Conservation (phyloP, 106 monocot genomes). For the Platanthera zijinensis region DNA sequence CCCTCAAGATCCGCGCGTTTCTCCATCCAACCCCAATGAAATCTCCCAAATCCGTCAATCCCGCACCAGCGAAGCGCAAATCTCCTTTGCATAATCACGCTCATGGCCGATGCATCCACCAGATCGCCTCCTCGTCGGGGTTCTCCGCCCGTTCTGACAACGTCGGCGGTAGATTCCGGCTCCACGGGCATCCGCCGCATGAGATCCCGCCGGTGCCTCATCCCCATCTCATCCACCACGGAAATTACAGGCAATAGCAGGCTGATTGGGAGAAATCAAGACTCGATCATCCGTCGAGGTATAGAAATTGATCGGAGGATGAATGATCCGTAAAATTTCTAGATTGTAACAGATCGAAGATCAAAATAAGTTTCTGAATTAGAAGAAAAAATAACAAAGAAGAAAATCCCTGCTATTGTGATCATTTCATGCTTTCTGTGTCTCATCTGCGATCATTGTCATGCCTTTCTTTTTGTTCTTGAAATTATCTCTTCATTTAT, state of each 20-base stretch:
- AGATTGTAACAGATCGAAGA: not conserved
- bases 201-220: conserved; percentile 1
- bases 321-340: not conserved
- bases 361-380: not conserved
- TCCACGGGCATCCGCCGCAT: conserved; percentile 4
- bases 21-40: conserved; percentile 22
- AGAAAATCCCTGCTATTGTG: not conserved
- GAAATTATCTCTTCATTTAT: not conserved
- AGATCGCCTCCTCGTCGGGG: not conserved
- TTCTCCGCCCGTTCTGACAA: not conserved
- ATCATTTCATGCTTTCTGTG: not conserved
- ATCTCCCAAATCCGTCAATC: conserved; percentile 5
- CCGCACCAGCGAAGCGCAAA: not conserved
- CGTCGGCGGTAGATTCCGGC: not conserved
- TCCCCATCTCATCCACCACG: conserved; percentile 26
- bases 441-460: not conserved
- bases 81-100: not conserved
- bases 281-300: not conserved
- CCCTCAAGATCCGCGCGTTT: conserved; percentile 67
- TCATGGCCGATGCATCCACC: conserved; percentile 10
- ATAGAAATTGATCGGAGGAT: not conserved
- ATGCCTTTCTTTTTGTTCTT: not conserved
- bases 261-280: not conserved
- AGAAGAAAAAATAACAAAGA: not conserved
- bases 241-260: conserved; percentile 28